Conservation (phyloP, 305 asterid species). For the Fraxinus floribunda region DNA sequence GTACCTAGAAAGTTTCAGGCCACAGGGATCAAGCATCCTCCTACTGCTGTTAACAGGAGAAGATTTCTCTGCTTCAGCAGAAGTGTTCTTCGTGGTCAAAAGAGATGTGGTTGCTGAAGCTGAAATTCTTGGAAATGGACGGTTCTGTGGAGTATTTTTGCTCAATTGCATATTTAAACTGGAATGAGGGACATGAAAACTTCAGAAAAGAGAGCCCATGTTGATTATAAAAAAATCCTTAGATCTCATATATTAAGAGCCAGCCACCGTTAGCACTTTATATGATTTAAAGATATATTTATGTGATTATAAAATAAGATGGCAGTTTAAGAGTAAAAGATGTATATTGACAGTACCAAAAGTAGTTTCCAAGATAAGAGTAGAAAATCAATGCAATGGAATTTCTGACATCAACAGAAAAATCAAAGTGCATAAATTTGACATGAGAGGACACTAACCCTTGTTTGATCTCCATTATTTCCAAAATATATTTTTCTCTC, state of each 20-base stretch:
- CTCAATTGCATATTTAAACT: conserved; percentile 40
- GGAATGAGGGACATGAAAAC: conserved; percentile 33
- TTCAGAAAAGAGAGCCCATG: conserved; percentile 30
- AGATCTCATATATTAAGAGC: conserved; percentile 16
- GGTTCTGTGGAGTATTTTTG: conserved; percentile 34
- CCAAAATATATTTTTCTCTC: no score
- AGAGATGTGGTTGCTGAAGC: conserved; percentile 27
- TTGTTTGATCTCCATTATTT: no score
- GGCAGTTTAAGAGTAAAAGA: not conserved
- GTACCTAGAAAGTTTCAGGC: conserved; percentile 54
- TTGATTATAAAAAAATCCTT: conserved; percentile 18
- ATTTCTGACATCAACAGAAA: not conserved
- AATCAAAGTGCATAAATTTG: not conserved
- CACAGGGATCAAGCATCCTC: conserved; percentile 38
- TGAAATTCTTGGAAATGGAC: conserved; percentile 32
- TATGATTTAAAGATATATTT: not conserved
- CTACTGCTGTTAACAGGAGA: conserved; percentile 39
- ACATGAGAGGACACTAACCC: conserved; percentile 8
- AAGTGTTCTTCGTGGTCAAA: conserved; percentile 32
- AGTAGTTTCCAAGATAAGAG: conserved; percentile 10
- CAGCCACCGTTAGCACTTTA: not conserved
- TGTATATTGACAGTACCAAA: not conserved
- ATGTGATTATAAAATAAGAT: not conserved
- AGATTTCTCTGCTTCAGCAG: conserved; percentile 30
- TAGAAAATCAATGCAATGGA: not conserved